Evolutionary conservation across 257 asterid species (phyloP), one percentile per base, ranked within the genome.

Genomic region (Voacanga thouarsii): DNA sequence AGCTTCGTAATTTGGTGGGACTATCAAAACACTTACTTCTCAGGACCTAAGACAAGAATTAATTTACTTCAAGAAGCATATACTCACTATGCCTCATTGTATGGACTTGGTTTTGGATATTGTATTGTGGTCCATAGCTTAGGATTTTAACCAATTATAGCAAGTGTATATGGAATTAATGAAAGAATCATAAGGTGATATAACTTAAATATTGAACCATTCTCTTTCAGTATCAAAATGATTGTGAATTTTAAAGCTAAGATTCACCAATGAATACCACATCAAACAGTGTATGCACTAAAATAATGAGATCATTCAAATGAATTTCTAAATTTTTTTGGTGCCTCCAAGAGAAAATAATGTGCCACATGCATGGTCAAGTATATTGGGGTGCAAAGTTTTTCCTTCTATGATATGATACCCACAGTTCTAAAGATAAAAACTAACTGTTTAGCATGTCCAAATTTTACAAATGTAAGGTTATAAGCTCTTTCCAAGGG

Each of bases 31-130:
- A 77, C 44, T 77, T 30, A 41, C 67, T 9, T 53, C 76, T 26
- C 59, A 77, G 68, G 15, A 69, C 70, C 71, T 43, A 30, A 37
- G 1, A 16, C 61, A 69, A 67, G 47, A 43, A 55, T 43, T 3
- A 26, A 11, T 50, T 49, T 33, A 30, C 43, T 66, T 37, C 24
- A 33, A 12, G 66, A 18, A 66, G 39, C 39, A 64, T 1, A 33
- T 43, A 59, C 37, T 33, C 41, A n/a, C 67, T 77, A 39, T 37
- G 78, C 79, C 77, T 78, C 71, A 78, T 43, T 78, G 77, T 43
- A 78, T 78, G 81, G 81, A 78, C 71, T 43, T 70, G 77, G 81
- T 78, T 77, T 78, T 57, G 53, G 64, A 43, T 70, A 39, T 65
- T 57, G 69, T n/a, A 70, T 28, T 19, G 47, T 76, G 76, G 78